Conservation (phyloP, 2,329 filamentous ascomycete genomes). For the Sporothrix inflata region DNA sequence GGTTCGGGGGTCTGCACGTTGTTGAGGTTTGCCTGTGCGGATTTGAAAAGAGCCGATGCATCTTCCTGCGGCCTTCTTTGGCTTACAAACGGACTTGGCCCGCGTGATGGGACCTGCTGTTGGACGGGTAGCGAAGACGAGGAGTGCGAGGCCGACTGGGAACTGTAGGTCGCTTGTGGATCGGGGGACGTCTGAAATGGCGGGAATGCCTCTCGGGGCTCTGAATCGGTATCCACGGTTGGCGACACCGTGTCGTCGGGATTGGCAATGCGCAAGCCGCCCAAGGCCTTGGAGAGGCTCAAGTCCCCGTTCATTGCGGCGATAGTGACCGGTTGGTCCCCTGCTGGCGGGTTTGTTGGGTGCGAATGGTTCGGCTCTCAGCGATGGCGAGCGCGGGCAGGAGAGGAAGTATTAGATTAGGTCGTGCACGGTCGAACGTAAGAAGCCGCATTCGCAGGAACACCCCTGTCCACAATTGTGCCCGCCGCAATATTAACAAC, state of each 20-base stretch:
- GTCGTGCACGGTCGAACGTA: constrained; percentile 25
- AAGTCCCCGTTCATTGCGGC: constrained; percentile 84
- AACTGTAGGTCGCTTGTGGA: constrained; percentile 9
- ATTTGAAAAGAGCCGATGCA: constrained; percentile 37
- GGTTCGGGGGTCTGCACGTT: constrained; percentile 32
- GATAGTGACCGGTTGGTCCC: constrained; percentile 18
- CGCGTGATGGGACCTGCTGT: constrained; percentile 28
- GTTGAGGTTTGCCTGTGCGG: constrained; percentile 38
- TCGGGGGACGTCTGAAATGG: constrained; percentile 23
- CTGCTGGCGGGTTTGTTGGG: constrained; percentile 6
- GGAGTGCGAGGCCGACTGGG: constrained; percentile 3
- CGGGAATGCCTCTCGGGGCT: neutral
- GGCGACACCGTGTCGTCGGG: constrained; percentile 65
- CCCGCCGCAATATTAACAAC: constrained; percentile 16
- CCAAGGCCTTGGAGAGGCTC: constrained; percentile 88
- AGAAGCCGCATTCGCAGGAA: constrained; percentile 25
- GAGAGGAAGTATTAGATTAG: constrained; percentile 21
- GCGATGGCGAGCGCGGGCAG: neutral
- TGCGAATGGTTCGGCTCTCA: constrained; percentile 2
- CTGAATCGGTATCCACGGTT: constrained; percentile 14
- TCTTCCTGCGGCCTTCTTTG: constrained; percentile 12
- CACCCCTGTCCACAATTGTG: constrained; percentile 1
- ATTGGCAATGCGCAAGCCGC: constrained; percentile 94
- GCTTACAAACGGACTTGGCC: constrained; percentile 27
- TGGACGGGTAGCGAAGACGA: constrained; percentile 22